These are phyloP conservation scores for Nepenthes mirabilis DNA, from an alignment of 148 eudicot genomes.

Conservation along the genomic window DNA sequence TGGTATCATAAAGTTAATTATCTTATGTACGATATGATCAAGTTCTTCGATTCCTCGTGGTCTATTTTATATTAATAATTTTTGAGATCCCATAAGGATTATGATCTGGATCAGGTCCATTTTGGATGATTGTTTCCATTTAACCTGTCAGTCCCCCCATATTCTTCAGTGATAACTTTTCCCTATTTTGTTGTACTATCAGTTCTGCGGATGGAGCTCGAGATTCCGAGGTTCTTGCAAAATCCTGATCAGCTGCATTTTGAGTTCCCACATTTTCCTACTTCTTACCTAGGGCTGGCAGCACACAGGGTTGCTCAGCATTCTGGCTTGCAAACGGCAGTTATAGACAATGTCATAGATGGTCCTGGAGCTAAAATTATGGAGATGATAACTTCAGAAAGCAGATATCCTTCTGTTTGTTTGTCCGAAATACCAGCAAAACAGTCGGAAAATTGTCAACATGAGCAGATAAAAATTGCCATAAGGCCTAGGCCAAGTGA, in stretches of 20 bases:
- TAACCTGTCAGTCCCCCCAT: too few relatives aligned
- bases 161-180: background rate
- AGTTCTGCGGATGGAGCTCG: slow-evolving; percentile 96
- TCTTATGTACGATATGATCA: too few relatives aligned
- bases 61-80: too few relatives aligned
- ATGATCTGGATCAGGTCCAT: too few relatives aligned
- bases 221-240: slow-evolving; percentile 70
- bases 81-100: too few relatives aligned
- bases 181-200: slow-evolving; percentile 6
- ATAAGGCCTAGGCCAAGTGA: slow-evolving; percentile 47
- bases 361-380: slow-evolving; percentile 59
- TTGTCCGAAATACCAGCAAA: slow-evolving; percentile 70
- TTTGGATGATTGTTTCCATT: too few relatives aligned
- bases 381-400: slow-evolving; percentile 55
- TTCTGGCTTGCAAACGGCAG: slow-evolving; percentile 74
- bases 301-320: slow-evolving; percentile 99
- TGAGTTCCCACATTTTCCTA: slow-evolving; percentile 87
- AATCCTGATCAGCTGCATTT: slow-evolving; percentile 56
- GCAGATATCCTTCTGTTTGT: slow-evolving; percentile 52
- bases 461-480: slow-evolving; percentile 52
- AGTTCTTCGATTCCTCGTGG: too few relatives aligned
- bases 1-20: too few relatives aligned
- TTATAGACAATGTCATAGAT: slow-evolving; percentile 48
- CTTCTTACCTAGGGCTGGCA: slow-evolving; percentile 91
- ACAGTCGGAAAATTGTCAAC: slow-evolving; percentile 46